These are phyloP conservation scores for Fusarium sp. DNA, from an alignment of 2,329 filamentous ascomycete genomes.

Conservation along the genomic window DNA sequence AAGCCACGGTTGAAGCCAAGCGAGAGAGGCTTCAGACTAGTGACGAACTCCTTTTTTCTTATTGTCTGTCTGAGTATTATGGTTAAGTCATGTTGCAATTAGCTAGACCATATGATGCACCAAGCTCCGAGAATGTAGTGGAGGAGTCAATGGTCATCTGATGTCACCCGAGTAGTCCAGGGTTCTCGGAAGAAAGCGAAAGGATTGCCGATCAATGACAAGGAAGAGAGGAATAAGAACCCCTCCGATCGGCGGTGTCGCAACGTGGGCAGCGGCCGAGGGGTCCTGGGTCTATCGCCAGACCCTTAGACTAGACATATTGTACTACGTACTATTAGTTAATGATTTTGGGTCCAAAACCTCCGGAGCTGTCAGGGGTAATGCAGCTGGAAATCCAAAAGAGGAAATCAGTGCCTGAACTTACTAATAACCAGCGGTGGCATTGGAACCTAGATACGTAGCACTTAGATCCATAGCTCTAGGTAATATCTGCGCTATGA, in stretches of 20 bases:
- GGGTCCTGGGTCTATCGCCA: background rate
- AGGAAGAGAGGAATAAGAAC: constrained; percentile 11
- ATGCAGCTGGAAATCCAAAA: constrained; percentile 8
- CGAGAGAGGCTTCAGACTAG: background rate
- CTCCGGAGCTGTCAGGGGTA: constrained; percentile 15
- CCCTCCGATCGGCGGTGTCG: constrained; percentile 39
- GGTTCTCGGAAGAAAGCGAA: constrained; percentile 34
- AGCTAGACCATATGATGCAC: background rate
- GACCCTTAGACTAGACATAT: background rate
- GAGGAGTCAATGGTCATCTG: constrained; percentile 2
- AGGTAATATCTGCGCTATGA: constrained; percentile 1
- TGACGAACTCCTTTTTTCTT: constrained; percentile 7
- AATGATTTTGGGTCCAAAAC: background rate
- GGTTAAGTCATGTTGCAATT: background rate
- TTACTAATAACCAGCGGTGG: background rate
- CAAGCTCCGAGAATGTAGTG: background rate
- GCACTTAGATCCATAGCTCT: background rate
- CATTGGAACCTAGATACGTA: background rate
- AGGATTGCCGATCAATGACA: constrained; percentile 18
- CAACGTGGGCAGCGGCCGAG: constrained; percentile 13
- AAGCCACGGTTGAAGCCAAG: background rate
- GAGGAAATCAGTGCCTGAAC: constrained; percentile 11
- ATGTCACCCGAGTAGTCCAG: constrained; percentile 6
- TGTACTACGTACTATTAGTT: background rate
- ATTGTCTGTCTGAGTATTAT: background rate